Percentiles rank a stretch among this genome's conserved stretches.
These are phyloP conservation scores for Ascodesmis nigricans DNA, from an alignment of 495 filamentous ascomycete species.

Conservation along the genomic window DNA sequence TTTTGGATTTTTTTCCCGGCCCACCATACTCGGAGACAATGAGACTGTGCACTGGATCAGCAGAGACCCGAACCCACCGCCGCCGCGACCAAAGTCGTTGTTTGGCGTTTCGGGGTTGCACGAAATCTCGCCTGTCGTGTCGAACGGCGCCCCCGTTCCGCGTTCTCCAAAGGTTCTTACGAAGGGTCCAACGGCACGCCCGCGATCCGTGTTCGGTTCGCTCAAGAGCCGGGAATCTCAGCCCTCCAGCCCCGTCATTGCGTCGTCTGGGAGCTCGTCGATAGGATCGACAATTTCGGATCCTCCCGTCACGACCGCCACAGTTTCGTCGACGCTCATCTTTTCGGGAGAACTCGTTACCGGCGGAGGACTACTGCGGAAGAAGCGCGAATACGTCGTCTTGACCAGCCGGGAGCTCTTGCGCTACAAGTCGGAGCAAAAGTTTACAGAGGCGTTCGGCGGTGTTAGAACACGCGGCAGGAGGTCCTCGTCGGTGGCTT, in stretches of 20 bases:
- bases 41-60: constrained; percentile 11
- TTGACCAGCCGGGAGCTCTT: constrained; percentile 66
- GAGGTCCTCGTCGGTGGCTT: constrained; percentile 15
- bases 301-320: constrained; percentile 11
- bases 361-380: constrained; percentile 56
- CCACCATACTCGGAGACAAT: constrained; percentile 13
- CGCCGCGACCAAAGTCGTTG: constrained; percentile 16
- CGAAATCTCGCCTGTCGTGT: constrained; percentile 15
- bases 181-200: constrained; percentile 12
- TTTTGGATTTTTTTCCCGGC: constrained; percentile 19
- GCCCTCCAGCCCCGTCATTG: constrained; percentile 8
- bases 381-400: constrained; percentile 78
- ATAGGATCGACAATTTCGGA: too few species aligned
- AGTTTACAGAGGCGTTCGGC: constrained; percentile 19
- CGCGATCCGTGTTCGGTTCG: constrained; percentile 21
- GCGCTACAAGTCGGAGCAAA: constrained; percentile 41
- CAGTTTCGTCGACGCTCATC: constrained; percentile 7
- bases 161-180: constrained; percentile 14
- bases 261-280: constrained; percentile 19
- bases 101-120: constrained; percentile 14
- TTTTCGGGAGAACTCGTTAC: constrained; percentile 49
- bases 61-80: constrained; percentile 5
- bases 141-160: constrained; percentile 9
- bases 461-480: constrained; percentile 9
- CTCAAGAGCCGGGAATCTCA: constrained; percentile 13